Conservation (phyloP, 2,329 filamentous ascomycete genomes). For the Ilyonectria sp. region DNA sequence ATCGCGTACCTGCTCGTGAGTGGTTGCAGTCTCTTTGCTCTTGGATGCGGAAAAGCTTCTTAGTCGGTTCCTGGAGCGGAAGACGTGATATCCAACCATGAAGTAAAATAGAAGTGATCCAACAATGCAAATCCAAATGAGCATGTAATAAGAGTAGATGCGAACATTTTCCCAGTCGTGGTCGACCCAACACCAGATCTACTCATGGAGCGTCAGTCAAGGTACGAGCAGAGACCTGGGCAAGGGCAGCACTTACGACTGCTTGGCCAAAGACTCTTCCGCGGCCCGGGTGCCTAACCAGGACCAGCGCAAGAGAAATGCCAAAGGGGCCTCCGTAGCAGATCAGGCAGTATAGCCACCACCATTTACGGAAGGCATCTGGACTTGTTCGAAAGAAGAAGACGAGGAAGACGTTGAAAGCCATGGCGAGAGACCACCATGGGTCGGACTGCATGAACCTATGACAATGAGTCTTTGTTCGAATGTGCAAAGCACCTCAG, state of each 20-base stretch:
- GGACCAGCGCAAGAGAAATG: slow-evolving; percentile 76
- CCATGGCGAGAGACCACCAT: slow-evolving; percentile 87
- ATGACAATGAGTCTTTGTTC: slow-evolving; percentile 6
- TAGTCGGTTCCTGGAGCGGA: slow-evolving; percentile 69
- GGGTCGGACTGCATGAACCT: slow-evolving; percentile 86
- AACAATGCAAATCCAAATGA: slow-evolving; percentile 73
- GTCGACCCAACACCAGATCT: slow-evolving; percentile 77
- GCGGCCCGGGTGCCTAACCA: slow-evolving; percentile 60
- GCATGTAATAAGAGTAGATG: slow-evolving; percentile 74
- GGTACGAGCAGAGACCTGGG: background rate
- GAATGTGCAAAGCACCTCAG: background rate
- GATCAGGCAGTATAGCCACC: slow-evolving; percentile 78
- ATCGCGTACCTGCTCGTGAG: slow-evolving; percentile 53
- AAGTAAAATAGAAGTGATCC: slow-evolving; percentile 70
- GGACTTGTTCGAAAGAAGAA: slow-evolving; percentile 73
- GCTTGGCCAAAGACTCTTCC: slow-evolving; percentile 69
- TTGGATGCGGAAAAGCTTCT: slow-evolving; percentile 64
- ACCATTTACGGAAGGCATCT: slow-evolving; percentile 79
- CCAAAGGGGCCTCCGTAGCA: slow-evolving; percentile 82
- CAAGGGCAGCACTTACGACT: slow-evolving; percentile 59
- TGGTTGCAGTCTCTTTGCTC: slow-evolving; percentile 45
- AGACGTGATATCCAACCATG: slow-evolving; percentile 72
- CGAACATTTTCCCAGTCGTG: slow-evolving; percentile 68
- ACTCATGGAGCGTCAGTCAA: slow-evolving; percentile 17
- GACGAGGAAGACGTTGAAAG: slow-evolving; percentile 83